These are phyloP conservation scores for Xylariomycetidae sp. DNA, from an alignment of 2,329 filamentous ascomycete genomes.

Conservation along the genomic window DNA sequence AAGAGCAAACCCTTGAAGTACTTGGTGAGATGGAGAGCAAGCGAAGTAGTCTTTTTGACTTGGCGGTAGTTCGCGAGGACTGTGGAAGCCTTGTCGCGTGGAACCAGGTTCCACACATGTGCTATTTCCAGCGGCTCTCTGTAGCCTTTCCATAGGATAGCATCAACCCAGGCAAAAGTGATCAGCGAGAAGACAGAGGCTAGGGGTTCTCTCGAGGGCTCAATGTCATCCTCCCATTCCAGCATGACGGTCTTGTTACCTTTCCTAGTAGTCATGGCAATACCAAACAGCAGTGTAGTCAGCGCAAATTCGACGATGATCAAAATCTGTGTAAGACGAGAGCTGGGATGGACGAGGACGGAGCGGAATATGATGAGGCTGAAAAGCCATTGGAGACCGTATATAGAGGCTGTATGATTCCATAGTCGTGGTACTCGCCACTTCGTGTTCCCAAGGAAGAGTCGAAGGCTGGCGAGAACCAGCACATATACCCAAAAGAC, in stretches of 20 bases:
- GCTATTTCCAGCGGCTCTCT: slow-evolving; percentile 75
- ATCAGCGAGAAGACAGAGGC: slow-evolving; percentile 85
- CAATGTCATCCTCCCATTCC: slow-evolving; percentile 83
- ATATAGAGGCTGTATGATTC: slow-evolving; percentile 88
- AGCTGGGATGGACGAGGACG: slow-evolving; percentile 70
- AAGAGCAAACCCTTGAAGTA: slow-evolving; percentile 78
- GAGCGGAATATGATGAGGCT: slow-evolving; percentile 77
- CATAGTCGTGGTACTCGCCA: slow-evolving; percentile 71
- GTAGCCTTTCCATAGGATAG: slow-evolving; percentile 85
- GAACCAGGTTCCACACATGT: slow-evolving; percentile 87
- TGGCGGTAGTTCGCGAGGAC: slow-evolving; percentile 82
- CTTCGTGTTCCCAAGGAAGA: slow-evolving; percentile 61
- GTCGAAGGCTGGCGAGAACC: slow-evolving; percentile 65
- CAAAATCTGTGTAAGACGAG: slow-evolving; percentile 57
- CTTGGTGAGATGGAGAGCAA: slow-evolving; percentile 75
- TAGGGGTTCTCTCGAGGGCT: slow-evolving; percentile 80
- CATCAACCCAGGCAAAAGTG: slow-evolving; percentile 87
- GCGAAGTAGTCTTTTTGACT: slow-evolving; percentile 71
- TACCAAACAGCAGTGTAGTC: slow-evolving; percentile 66
- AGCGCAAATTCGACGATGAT: slow-evolving; percentile 71
- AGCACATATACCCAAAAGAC: slow-evolving; percentile 78
- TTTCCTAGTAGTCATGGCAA: slow-evolving; percentile 78
- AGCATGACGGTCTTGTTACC: slow-evolving; percentile 86
- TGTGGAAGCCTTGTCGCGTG: slow-evolving; percentile 79
- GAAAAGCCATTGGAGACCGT: slow-evolving; percentile 77